A percentile compares a stretch with the other conserved stretches of the same genome.
These are phyloP conservation scores for Canavalia ensiformis DNA, from an alignment of 306 rosid genomes.

Conservation along the genomic window DNA sequence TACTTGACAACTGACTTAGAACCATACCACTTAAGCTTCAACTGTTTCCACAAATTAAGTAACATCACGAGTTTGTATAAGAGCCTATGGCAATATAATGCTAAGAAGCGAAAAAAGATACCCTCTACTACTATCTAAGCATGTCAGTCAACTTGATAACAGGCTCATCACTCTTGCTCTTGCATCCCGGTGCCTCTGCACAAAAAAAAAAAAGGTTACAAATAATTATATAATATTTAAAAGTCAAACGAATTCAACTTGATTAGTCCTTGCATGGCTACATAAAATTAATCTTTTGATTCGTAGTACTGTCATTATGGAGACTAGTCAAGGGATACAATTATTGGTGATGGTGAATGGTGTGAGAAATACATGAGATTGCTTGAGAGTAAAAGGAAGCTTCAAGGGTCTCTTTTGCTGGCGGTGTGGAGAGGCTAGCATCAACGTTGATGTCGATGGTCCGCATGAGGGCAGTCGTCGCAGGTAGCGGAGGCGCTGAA, in stretches of 20 bases:
- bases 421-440: conserved; percentile 91
- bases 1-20: conserved; percentile 88
- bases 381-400: conserved; percentile 89
- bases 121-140: conserved; percentile 98
- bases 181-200: too few species aligned
- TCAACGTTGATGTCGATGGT: conserved; percentile 77
- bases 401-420: conserved; percentile 85
- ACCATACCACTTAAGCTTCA: conserved; percentile 90
- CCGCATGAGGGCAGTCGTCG: conserved; percentile 64
- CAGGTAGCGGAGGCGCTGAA: conserved; percentile 49
- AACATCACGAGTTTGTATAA: not conserved
- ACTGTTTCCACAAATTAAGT: conserved; percentile 53
- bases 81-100: not conserved
- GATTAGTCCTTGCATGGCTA: not conserved
- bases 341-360: too few species aligned
- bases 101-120: conserved; percentile 20
- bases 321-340: too few species aligned
- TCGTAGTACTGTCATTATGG: too few species aligned
- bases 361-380: not conserved
- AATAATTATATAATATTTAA: not conserved
- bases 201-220: not conserved
- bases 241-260: not conserved
- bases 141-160: conserved; percentile 95
- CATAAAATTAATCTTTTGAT: not conserved
- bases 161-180: too few species aligned